phyloP scores from a whole-genome alignment of 2,329 filamentous ascomycete genomes.

The Scleromitrula shiraiana region DNA sequence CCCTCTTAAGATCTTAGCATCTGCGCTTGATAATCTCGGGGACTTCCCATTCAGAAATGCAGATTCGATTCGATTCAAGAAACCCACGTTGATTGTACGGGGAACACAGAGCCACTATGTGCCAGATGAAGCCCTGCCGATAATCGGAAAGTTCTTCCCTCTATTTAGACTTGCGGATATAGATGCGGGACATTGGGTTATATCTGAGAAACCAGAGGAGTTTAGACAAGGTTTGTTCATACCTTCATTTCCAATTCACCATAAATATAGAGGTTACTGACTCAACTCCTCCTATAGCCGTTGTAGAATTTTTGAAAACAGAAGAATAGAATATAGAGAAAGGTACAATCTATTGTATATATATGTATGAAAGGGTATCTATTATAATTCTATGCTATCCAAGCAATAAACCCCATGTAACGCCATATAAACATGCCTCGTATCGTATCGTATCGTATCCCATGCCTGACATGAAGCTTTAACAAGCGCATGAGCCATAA shows the following conservation, averaged over 20 bases:
- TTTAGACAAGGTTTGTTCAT: conserved; percentile 61
- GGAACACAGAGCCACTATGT: conserved; percentile 74
- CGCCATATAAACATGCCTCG: conserved; percentile 3
- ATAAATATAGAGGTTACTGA: neutral
- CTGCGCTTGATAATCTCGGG: conserved; percentile 60
- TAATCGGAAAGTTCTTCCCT: conserved; percentile 77
- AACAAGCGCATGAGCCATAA: conserved; percentile 6
- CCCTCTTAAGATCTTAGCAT: conserved; percentile 63
- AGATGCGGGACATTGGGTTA: conserved; percentile 79
- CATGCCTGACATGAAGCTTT: neutral
- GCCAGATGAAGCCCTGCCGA: conserved; percentile 69
- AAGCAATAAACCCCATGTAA: conserved; percentile 11
- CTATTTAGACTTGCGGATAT: conserved; percentile 65
- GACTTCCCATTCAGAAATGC: conserved; percentile 84
- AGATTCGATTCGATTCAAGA: conserved; percentile 58
- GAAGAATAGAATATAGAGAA: conserved; percentile 35
- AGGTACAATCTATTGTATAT: conserved; percentile 24
- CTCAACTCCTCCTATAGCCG: conserved; percentile 35
- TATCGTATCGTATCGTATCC: neutral
- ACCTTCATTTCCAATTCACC: neutral
- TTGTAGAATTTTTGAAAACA: conserved; percentile 52
- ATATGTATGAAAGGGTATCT: conserved; percentile 30
- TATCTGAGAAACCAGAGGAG: conserved; percentile 75
- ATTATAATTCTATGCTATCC: conserved; percentile 14
- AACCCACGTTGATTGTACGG: conserved; percentile 72